phyloP scores from a whole-genome alignment of 73 alveolate genomes.

The Tetrahymena thermophila region DNA sequence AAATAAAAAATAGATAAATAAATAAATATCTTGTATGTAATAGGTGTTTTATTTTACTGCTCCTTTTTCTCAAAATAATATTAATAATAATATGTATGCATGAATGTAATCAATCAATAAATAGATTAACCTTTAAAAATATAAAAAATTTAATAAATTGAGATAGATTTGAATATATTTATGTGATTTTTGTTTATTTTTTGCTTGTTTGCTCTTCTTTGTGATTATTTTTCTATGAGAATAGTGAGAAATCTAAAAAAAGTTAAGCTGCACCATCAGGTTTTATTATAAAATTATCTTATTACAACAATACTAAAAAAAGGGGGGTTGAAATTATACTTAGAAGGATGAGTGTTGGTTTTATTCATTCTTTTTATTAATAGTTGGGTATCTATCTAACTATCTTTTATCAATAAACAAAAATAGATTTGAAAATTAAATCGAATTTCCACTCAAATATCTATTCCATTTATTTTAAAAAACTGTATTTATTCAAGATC shows the following conservation, averaged over 20 bases:
- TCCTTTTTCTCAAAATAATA: too few relatives aligned
- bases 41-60: too few relatives aligned
- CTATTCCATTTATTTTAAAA: not conserved
- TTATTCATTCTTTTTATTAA: not conserved
- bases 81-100: too few relatives aligned
- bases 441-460: not conserved
- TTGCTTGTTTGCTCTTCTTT: not conserved
- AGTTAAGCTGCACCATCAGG: not conserved
- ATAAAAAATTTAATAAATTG: too few relatives aligned
- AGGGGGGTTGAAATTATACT: not conserved
- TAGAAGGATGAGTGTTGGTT: not conserved
- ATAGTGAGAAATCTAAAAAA: not conserved
- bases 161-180: too few relatives aligned
- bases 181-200: too few relatives aligned
- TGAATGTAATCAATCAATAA: too few relatives aligned
- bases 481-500: not conserved
- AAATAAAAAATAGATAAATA: too few relatives aligned
- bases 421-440: not conserved
- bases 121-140: too few relatives aligned
- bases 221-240: not conserved
- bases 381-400: too few relatives aligned
- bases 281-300: not conserved
- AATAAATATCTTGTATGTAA: too few relatives aligned
- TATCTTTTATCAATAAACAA: too few relatives aligned
- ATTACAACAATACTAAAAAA: not conserved